Evolutionary conservation across 2,329 filamentous ascomycete genomes (phyloP), one percentile per base, ranked within the genome.

Genomic region (Colletotrichum horii): DNA sequence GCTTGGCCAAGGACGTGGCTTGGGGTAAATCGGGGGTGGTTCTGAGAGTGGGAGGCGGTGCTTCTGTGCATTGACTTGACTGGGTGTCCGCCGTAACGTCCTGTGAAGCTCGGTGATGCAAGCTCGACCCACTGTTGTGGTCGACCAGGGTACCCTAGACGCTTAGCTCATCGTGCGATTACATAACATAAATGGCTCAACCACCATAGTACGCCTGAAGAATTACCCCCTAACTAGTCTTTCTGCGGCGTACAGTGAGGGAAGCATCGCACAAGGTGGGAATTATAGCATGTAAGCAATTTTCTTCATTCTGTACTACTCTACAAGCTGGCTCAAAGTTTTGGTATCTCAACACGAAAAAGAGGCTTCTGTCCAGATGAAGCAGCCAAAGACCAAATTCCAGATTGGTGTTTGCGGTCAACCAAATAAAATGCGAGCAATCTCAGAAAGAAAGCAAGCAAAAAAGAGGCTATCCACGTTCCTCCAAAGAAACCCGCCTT

Each of bases 61-160:
- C 69, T 65, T 70, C 58, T 72, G 73, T 64, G 70, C 71, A 70
- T 67, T 32, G 69, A 75, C 72, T 62, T 52, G 73, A 52, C 62
- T 66, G 72, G 67, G 55, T 68, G 43, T 48, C 12, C 43, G 43
- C 43, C 56, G 73, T 73, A 71, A 66, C 34, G 56, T 43, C 67
- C 67, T 70, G 67, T 70, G 67, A 70, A 55, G 74, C 74, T 74
- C 74, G 58, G 74, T 76, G 74, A 76, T 74, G 74, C 58, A 65
- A 61, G 65, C 55, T 26, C 36, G 74, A 34, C 22, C 74, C 74
- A 69, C 65, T 65, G 9, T 24, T 14, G 48, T 22, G 43, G 43
- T 19, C 60, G 19, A 22, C 65, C 24, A 30, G 64, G 58, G 64
- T 58, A 15, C 70, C 74, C 58, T 65, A 34, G 24, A 16, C 19